These are phyloP conservation scores for Boechera divaricarpa DNA, from an alignment of 345 rosid species.

Conservation along the genomic window DNA sequence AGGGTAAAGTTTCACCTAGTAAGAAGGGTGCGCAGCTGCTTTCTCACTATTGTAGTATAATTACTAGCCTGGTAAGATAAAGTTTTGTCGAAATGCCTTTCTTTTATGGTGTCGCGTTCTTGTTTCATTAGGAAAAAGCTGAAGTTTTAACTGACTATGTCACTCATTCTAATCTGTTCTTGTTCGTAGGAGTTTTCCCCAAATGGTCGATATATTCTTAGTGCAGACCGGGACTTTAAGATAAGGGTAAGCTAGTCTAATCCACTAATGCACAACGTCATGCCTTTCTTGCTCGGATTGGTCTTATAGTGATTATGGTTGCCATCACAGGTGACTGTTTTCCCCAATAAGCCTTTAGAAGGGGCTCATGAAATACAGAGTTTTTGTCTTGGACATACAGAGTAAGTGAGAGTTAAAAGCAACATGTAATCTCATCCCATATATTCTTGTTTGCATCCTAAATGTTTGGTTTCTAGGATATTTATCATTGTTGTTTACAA, in stretches of 20 bases:
- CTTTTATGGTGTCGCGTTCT: neutral
- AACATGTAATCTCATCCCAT: constrained; percentile 8
- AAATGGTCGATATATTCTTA: constrained; percentile 72
- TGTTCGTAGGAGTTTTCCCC: constrained; percentile 83
- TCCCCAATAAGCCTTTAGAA: constrained; percentile 78
- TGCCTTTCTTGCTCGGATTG: constrained; percentile 25
- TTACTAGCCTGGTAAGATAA: constrained; percentile 74
- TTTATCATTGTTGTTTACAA: neutral
- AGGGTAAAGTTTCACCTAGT: constrained; percentile 45
- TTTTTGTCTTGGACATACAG: constrained; percentile 95
- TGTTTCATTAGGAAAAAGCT: neutral
- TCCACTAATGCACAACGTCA: constrained; percentile 21
- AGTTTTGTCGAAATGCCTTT: neutral
- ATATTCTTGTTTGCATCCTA: neutral
- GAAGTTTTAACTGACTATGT: neutral
- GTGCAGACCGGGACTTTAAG: constrained; percentile 90
- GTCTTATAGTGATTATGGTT: constrained; percentile 31
- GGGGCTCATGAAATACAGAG: constrained; percentile 97
- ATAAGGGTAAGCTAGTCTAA: constrained; percentile 68
- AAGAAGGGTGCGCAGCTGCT: constrained; percentile 73
- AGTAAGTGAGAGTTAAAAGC: constrained; percentile 67
- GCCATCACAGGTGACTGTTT: constrained; percentile 66
- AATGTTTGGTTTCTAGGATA: constrained; percentile 2
- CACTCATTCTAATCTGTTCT: constrained; percentile 23
- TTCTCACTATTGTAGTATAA: constrained; percentile 96